These are phyloP conservation scores for Plasmodium chabaudi DNA, from an alignment of 169 alveolate species.

Conservation along the genomic window DNA sequence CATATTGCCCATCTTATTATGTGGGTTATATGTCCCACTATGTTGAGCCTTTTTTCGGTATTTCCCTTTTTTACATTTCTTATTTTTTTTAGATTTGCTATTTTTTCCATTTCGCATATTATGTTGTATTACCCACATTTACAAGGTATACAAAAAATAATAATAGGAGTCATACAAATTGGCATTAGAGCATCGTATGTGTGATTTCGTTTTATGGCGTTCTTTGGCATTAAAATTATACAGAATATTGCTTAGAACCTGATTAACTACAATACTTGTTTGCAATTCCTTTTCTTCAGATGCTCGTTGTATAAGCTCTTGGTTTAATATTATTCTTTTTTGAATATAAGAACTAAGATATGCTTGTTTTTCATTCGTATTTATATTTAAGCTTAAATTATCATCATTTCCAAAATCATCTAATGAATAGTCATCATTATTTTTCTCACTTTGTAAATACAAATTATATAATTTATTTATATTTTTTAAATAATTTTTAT, in stretches of 20 bases:
- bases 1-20: no score
- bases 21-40: no score
- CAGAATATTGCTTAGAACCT: constrained; percentile 38
- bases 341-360: constrained; percentile 25
- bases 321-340: constrained; percentile 55
- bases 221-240: constrained; percentile 18
- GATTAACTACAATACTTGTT: constrained; percentile 60
- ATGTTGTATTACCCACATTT: background rate
- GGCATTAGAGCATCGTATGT: background rate
- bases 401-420: background rate
- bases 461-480: constrained; percentile 21
- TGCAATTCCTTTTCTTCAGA: constrained; percentile 25
- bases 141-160: constrained; percentile 44
- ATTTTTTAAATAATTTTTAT: constrained; percentile 51
- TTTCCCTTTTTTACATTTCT: background rate
- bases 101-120: background rate
- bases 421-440: constrained; percentile 10
- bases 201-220: background rate
- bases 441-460: constrained; percentile 12
- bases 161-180: constrained; percentile 52
- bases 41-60: background rate
- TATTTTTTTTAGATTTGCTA: background rate
- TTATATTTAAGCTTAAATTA: background rate
- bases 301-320: constrained; percentile 8
- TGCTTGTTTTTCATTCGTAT: constrained; percentile 12